phyloP scores from a whole-genome alignment of 148 eudicot species.

The Vaccinium corymbosum region DNA sequence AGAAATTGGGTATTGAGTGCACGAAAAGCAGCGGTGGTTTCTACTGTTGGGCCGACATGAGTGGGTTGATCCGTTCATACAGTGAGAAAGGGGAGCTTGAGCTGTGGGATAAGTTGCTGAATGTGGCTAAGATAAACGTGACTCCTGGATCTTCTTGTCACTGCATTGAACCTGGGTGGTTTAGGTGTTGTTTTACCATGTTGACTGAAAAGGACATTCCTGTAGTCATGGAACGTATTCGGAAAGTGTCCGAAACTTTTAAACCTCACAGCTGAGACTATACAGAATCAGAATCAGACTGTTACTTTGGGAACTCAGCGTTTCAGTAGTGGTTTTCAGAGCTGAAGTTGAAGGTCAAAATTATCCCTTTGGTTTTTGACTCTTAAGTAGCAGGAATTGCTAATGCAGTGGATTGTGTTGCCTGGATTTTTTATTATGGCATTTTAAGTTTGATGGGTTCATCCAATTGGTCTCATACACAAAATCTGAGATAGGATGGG shows the following conservation, averaged over 20 bases:
- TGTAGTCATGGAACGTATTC: conserved; percentile 63
- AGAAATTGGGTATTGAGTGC: conserved; percentile 70
- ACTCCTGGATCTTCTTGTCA: conserved; percentile 89
- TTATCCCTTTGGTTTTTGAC: neutral
- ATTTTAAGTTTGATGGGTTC: conserved; percentile 4
- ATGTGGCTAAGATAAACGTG: conserved; percentile 59
- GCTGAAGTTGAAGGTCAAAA: neutral
- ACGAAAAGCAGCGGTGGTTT: conserved; percentile 51
- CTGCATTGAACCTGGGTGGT: conserved; percentile 97
- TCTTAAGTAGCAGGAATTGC: neutral
- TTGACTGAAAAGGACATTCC: conserved; percentile 61
- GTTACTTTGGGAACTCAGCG: neutral
- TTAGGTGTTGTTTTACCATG: conserved; percentile 61
- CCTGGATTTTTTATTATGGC: neutral
- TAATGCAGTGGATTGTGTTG: neutral
- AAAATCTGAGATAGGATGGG: neutral
- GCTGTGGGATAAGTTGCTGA: conserved; percentile 86
- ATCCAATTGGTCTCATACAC: neutral
- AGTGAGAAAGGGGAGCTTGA: conserved; percentile 91
- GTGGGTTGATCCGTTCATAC: conserved; percentile 65
- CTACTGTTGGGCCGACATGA: conserved; percentile 89
- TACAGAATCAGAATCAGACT: conserved; percentile 25
- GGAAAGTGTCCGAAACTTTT: conserved; percentile 45
- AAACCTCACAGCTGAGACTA: conserved; percentile 41
- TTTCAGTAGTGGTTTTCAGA: neutral